Evolutionary conservation across 805 yeast genomes (phyloP).

Genomic region (Grigorovia yakushimaensis): DNA sequence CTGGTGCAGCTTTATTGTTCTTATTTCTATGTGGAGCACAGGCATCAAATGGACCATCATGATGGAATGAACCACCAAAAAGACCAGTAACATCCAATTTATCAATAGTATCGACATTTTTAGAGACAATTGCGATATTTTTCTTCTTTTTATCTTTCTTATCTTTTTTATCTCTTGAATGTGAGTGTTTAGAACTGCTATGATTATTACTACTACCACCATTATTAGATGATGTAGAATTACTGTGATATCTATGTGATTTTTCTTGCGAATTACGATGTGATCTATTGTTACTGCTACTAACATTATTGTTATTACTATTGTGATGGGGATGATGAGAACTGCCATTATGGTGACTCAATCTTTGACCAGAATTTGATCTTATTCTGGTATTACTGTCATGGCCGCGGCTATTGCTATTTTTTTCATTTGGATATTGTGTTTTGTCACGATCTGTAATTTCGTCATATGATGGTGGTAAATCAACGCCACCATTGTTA

Average conservation of each 20-base stretch:
- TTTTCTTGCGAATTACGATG: constrained; percentile 5
- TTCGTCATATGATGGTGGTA: constrained; percentile 18
- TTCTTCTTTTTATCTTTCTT: constrained; percentile 28
- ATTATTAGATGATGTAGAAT: not conserved
- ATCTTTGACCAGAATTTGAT: constrained; percentile 11
- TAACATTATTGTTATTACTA: not conserved
- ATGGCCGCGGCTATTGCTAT: not conserved
- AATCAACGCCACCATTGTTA: not conserved
- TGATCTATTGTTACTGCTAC: not conserved
- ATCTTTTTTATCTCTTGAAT: not conserved
- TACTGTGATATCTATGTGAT: constrained; percentile 10
- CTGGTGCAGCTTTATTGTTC: constrained; percentile 71
- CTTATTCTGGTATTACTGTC: constrained; percentile 2
- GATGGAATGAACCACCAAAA: constrained; percentile 92
- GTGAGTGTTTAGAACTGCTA: not conserved
- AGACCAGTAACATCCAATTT: constrained; percentile 92
- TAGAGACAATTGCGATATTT: constrained; percentile 39
- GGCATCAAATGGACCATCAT: constrained; percentile 98
- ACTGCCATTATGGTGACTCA: constrained; percentile 4
- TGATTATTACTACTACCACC: not conserved
- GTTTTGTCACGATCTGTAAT: constrained; percentile 30
- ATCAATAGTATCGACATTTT: constrained; percentile 87
- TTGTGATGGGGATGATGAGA: not conserved
- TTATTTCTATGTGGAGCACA: constrained; percentile 94
- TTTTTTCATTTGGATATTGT: constrained; percentile 11